Evolutionary conservation across 257 asterid species (phyloP).

Genomic region (Orobanche coerulescens): DNA sequence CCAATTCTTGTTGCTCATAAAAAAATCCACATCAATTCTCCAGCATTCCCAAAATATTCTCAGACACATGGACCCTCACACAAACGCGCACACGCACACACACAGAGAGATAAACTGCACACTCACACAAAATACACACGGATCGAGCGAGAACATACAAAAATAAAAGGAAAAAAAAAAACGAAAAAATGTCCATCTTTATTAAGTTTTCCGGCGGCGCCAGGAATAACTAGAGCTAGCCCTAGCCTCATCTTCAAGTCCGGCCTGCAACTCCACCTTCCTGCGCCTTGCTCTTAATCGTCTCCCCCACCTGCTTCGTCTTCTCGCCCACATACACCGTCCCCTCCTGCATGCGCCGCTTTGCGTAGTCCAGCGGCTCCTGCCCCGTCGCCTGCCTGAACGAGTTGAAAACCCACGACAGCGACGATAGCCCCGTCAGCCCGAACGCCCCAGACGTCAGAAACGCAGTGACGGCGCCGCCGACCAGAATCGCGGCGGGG

Average conservation of each 20-base stretch:
- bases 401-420: slow-evolving; percentile 59
- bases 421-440: slow-evolving; percentile 67
- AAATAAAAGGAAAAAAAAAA: neutral
- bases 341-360: slow-evolving; percentile 53
- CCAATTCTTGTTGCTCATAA: too few species aligned
- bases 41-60: too few species aligned
- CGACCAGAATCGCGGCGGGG: slow-evolving; percentile 47
- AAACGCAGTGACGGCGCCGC: slow-evolving; percentile 54
- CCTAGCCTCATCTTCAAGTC: slow-evolving; percentile 27
- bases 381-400: slow-evolving; percentile 48
- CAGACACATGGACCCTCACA: too few species aligned
- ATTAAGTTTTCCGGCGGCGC: neutral
- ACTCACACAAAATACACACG: too few species aligned
- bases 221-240: neutral
- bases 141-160: too few species aligned
- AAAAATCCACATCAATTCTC: too few species aligned
- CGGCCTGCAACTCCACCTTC: slow-evolving; percentile 29
- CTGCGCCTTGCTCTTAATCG: slow-evolving; percentile 49
- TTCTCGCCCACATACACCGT: slow-evolving; percentile 45
- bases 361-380: slow-evolving; percentile 52
- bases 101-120: too few species aligned
- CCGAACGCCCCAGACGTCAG: slow-evolving; percentile 80
- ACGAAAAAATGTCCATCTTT: slow-evolving; percentile 6
- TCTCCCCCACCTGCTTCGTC: slow-evolving; percentile 54
- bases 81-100: too few species aligned